Evolutionary conservation across 257 asterid species (phyloP).

Genomic region (Rehmannia glutinosa): DNA sequence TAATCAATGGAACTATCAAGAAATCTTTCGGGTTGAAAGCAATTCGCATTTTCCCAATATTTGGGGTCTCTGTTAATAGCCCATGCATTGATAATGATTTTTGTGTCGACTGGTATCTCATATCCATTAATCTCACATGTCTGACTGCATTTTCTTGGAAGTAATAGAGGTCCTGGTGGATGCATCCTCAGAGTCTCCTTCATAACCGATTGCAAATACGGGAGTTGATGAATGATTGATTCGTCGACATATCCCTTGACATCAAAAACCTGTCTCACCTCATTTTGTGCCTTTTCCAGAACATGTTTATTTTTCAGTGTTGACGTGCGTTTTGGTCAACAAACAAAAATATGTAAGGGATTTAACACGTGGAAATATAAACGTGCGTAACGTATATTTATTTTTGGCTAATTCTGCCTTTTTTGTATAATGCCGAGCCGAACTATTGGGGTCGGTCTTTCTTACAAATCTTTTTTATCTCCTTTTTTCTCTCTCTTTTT

Average conservation of each 20-base stretch:
- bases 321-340: too few relatives aligned
- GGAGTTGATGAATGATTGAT: slow-evolving; percentile 5
- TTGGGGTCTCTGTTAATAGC: slow-evolving; percentile 19
- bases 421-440: too few relatives aligned
- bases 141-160: slow-evolving; percentile 16
- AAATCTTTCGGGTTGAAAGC: slow-evolving; percentile 28
- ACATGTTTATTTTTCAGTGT: slow-evolving; percentile 16
- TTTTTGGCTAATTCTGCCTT: too few relatives aligned
- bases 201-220: slow-evolving; percentile 12
- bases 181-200: slow-evolving; percentile 27
- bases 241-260: slow-evolving; percentile 18
- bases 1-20: slow-evolving; percentile 2
- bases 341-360: too few relatives aligned
- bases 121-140: slow-evolving; percentile 20
- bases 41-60: slow-evolving; percentile 14
- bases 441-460: too few relatives aligned
- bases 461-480: too few relatives aligned
- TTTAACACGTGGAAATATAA: too few relatives aligned
- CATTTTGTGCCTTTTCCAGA: slow-evolving; percentile 18
- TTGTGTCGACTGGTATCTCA: neutral
- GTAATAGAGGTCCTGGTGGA: slow-evolving; percentile 16
- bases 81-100: slow-evolving; percentile 21
- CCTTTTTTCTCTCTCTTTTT: too few relatives aligned
- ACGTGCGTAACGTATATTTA: too few relatives aligned
- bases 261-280: slow-evolving; percentile 19